Evolutionary conservation across 495 filamentous ascomycete genomes (phyloP), one percentile per base, ranked within the genome.

Genomic region (Penicillium tannophilum): DNA sequence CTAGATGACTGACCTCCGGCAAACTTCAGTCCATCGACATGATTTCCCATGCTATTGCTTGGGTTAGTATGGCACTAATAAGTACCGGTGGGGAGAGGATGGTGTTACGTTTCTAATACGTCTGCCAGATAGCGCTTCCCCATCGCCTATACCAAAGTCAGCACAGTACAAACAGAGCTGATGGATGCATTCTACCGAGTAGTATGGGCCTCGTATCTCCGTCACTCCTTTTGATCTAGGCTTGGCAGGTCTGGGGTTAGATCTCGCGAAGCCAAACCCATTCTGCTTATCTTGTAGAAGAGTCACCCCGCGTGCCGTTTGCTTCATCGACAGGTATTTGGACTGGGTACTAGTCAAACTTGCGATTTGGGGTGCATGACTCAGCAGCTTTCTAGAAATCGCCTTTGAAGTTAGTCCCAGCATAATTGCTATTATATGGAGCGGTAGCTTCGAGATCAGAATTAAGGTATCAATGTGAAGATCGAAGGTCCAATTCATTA

Each of bases 1-100:
- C 26, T 1, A 42, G 41, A 17, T 12, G 11, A 46, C 63, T 58
- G 14, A 76, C 82, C 82, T 63, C 83, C 82, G 3, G 81, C 81
- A 68, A 85, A 84, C 52, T 85, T 84, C 10, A 86, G 68, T 2
- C 83, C 81, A 60, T 84, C 83, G 19, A 84, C 73, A 66, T 85
- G 77, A 10, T 74, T 64, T 9, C 81, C 79, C 82, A 82, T 83
- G 26, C 76, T 79, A 55, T 6, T 56, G 46, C 23, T 31, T 36
- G 20, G 6, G 8, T 52, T 16, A 20, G 23, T 6, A 26, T 57
- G 8, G 17, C 11, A 23, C 20, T 2, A 28, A 30, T 33, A n/a
- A n/a, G 33, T 20, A 9, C 20, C 28, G 26, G 26, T 28, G 26
- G 31, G 6, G 1, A n/a, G 20, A 17, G 35, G 11, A 35, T 24